These are phyloP conservation scores for Flagelloscypha sp. DNA, from an alignment of 768 basidiomycete genomes.

Conservation along the genomic window DNA sequence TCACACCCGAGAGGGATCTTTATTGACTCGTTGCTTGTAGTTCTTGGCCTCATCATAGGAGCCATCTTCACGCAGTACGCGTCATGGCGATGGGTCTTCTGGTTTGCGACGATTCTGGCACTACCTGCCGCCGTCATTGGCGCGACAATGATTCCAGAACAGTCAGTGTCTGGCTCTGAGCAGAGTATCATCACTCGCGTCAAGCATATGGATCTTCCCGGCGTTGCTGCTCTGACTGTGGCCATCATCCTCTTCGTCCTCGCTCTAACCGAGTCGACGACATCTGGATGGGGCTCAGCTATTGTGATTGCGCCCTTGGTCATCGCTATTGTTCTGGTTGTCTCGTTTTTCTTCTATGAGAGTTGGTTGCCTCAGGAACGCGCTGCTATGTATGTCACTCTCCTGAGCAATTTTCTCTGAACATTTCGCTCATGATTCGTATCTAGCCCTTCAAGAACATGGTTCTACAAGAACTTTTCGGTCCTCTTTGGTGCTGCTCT, in stretches of 20 bases:
- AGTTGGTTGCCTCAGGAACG: slow-evolving; percentile 26
- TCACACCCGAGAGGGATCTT: slow-evolving; percentile 1
- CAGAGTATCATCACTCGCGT: slow-evolving; percentile 10
- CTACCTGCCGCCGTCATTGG: slow-evolving; percentile 22
- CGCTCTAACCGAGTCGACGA: slow-evolving; percentile 38
- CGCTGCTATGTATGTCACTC: slow-evolving; percentile 33
- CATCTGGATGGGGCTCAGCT: slow-evolving; percentile 39
- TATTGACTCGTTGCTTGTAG: slow-evolving; percentile 12
- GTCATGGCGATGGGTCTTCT: slow-evolving; percentile 46
- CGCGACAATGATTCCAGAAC: slow-evolving; percentile 27
- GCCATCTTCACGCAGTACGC: slow-evolving; percentile 32
- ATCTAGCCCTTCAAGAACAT: slow-evolving; percentile 31
- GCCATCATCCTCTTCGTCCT: slow-evolving; percentile 33
- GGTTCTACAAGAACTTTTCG: slow-evolving; percentile 33
- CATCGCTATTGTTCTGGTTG: slow-evolving; percentile 30
- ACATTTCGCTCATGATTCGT: not conserved
- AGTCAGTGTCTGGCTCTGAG: slow-evolving; percentile 1
- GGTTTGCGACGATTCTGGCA: slow-evolving; percentile 33
- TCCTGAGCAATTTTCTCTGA: slow-evolving; percentile 7
- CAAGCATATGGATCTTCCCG: slow-evolving; percentile 28
- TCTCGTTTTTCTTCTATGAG: slow-evolving; percentile 47
- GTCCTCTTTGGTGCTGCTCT: slow-evolving; percentile 30
- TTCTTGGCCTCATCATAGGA: slow-evolving; percentile 35
- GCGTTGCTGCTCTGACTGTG: slow-evolving; percentile 28
- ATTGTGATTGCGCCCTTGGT: slow-evolving; percentile 38